Conservation (phyloP, 1,284 basidiomycete genomes). For the Xerocomus nothofagi region DNA sequence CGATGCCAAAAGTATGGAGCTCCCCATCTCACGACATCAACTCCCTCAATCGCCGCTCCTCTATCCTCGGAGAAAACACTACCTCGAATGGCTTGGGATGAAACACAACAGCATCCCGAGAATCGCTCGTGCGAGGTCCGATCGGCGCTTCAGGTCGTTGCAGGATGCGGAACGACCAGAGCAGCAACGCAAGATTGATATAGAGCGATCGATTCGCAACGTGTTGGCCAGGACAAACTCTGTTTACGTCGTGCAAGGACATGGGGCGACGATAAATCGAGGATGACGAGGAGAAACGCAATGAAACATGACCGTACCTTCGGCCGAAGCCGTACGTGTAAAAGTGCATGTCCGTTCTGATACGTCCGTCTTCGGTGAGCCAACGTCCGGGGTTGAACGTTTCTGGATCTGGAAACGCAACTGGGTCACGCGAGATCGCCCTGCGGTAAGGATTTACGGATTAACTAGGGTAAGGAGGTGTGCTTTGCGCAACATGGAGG, state of each 20-base stretch:
- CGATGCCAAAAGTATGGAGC: too few species aligned
- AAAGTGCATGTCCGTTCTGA: slow-evolving; percentile 33
- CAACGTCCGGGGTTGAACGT: slow-evolving; percentile 38
- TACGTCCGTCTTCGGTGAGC: slow-evolving; percentile 34
- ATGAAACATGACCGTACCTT: slow-evolving; percentile 24
- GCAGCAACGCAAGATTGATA: slow-evolving; percentile 35
- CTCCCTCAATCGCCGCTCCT: slow-evolving; percentile 4
- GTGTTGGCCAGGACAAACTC: slow-evolving; percentile 25
- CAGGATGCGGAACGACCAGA: slow-evolving; percentile 40
- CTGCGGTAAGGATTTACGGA: not conserved
- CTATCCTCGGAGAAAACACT: slow-evolving; percentile 7
- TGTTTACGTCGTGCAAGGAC: not conserved
- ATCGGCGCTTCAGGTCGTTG: slow-evolving; percentile 35
- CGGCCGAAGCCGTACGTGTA: slow-evolving; percentile 41
- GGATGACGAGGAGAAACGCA: not conserved
- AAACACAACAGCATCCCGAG: slow-evolving; percentile 6
- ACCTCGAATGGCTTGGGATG: slow-evolving; percentile 9
- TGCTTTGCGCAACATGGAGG: not conserved
- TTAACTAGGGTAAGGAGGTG: not conserved
- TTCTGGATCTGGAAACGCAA: slow-evolving; percentile 31
- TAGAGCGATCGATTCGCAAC: slow-evolving; percentile 38
- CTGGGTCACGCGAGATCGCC: slow-evolving; percentile 16
- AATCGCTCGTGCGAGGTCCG: slow-evolving; percentile 23
- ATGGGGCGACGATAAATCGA: not conserved
- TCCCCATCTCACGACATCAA: slow-evolving; percentile 4